Conservation (phyloP, 139 green algal species). For the Chlamydomonas sp. region DNA sequence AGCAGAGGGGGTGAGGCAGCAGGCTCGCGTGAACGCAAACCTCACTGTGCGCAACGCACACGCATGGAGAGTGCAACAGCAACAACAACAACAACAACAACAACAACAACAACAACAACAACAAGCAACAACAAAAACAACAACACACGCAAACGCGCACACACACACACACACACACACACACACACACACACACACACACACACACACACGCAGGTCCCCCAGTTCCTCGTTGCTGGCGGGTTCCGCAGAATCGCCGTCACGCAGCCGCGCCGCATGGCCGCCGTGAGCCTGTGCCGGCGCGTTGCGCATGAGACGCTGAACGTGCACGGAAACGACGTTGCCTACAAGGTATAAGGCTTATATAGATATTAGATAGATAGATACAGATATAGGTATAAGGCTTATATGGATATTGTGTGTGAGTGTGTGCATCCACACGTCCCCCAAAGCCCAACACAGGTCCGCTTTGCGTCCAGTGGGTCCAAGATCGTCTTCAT, state of each 20-base stretch:
- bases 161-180: no score
- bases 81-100: no score
- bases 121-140: no score
- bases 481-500: background rate
- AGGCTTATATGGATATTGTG: background rate
- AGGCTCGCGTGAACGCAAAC: background rate
- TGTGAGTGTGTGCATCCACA: background rate
- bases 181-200: no score
- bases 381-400: background rate
- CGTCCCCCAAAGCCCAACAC: no score
- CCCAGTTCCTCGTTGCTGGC: conserved; percentile 56
- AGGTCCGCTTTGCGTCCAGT: background rate
- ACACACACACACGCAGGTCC: conserved; percentile 71
- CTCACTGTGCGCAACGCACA: no score
- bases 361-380: conserved; percentile 1
- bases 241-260: conserved; percentile 28
- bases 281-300: conserved; percentile 15
- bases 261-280: conserved; percentile 27
- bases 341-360: conserved; percentile 45
- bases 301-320: conserved; percentile 57
- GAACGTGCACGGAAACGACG: conserved; percentile 41
- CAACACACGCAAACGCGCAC: no score
- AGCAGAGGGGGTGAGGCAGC: background rate
- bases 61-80: no score
- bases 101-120: no score